Conservation (phyloP, 768 basidiomycete species). For the Hygrocybe punicea region DNA sequence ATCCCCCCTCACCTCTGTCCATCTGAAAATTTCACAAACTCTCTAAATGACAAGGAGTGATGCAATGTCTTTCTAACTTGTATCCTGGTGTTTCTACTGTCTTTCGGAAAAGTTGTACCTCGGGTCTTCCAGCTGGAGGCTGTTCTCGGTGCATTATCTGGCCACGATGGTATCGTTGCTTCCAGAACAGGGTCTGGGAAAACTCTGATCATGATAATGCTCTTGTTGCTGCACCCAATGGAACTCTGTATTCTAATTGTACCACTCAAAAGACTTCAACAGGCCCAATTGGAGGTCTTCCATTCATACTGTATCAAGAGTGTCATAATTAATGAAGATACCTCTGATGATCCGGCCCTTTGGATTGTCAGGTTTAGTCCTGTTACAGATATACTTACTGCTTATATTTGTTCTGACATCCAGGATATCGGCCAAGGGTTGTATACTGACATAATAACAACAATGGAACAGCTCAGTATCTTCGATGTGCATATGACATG, state of each 20-base stretch:
- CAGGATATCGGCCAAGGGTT: too few relatives aligned
- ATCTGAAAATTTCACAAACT: background rate
- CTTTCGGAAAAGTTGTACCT: background rate
- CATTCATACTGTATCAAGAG: conserved; percentile 21
- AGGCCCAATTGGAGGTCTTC: conserved; percentile 9
- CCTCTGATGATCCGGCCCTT: conserved; percentile 14
- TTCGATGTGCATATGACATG: conserved; percentile 17
- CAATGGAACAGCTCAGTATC: conserved; percentile 17
- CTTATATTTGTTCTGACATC: background rate
- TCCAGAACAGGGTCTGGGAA: too few relatives aligned
- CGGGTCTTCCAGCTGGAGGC: conserved; percentile 4
- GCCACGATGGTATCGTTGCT: conserved; percentile 26
- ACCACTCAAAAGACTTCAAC: conserved; percentile 14
- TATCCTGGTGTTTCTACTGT: background rate
- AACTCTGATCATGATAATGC: conserved; percentile 26
- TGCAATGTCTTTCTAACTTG: background rate
- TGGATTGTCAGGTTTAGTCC: conserved; percentile 12
- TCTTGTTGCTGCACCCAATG: conserved; percentile 17
- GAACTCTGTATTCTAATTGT: conserved; percentile 10
- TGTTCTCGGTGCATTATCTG: background rate
- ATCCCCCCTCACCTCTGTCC: background rate
- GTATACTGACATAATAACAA: conserved; percentile 7
- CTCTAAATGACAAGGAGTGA: background rate
- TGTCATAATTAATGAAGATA: conserved; percentile 18
- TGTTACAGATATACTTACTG: background rate